Conservation (phyloP, 768 basidiomycete genomes). For the Kwoniella mangroviensis region DNA sequence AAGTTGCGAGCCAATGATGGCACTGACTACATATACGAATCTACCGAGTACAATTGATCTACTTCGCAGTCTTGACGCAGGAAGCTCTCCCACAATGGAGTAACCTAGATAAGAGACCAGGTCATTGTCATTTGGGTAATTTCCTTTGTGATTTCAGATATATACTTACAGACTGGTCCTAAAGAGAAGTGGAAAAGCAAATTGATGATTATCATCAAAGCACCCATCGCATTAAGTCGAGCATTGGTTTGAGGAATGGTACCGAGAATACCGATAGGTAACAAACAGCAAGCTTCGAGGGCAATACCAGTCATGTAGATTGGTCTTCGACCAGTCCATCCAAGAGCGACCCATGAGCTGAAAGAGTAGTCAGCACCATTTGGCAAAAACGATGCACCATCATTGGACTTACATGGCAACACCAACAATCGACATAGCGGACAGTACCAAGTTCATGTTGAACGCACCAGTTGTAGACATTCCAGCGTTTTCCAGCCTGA, state of each 20-base stretch:
- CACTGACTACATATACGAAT: constrained; percentile 29
- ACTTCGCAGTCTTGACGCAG: constrained; percentile 29
- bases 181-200: constrained; percentile 37
- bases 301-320: constrained; percentile 40
- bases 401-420: constrained; percentile 29
- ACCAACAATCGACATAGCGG: constrained; percentile 35
- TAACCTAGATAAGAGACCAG: constrained; percentile 22
- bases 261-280: constrained; percentile 42
- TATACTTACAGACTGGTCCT: constrained; percentile 34
- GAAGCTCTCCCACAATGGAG: constrained; percentile 40
- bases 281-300: constrained; percentile 17
- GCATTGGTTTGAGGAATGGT: constrained; percentile 16
- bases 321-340: constrained; percentile 31
- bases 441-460: constrained; percentile 34
- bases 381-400: not conserved
- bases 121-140: not conserved
- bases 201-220: constrained; percentile 39
- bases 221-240: constrained; percentile 29
- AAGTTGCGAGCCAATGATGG: constrained; percentile 30
- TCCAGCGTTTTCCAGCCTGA: constrained; percentile 30
- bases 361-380: not conserved
- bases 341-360: constrained; percentile 30
- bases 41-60: constrained; percentile 38
- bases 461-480: constrained; percentile 31
- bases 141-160: not conserved